These are phyloP conservation scores for Suillus occidentalis DNA, from an alignment of 768 basidiomycete species.

Conservation along the genomic window DNA sequence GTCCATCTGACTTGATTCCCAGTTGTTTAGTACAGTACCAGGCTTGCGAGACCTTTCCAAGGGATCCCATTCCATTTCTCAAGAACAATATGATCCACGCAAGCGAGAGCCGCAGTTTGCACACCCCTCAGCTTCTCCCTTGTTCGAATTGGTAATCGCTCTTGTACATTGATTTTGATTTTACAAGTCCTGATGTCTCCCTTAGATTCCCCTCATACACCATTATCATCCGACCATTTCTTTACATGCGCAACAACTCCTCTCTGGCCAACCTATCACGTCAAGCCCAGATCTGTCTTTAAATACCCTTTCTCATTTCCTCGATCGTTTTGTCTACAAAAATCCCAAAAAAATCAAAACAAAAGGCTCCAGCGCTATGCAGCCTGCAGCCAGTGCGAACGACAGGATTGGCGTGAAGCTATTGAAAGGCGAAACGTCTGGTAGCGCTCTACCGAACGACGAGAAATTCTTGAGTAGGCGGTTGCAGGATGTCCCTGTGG, in stretches of 20 bases:
- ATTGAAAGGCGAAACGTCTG: slow-evolving; percentile 55
- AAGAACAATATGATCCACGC: slow-evolving; percentile 68
- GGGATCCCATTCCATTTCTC: slow-evolving; percentile 28
- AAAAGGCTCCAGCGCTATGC: slow-evolving; percentile 92
- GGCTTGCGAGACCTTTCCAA: slow-evolving; percentile 48
- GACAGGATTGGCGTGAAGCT: slow-evolving; percentile 72
- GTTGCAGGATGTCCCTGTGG: slow-evolving; percentile 75
- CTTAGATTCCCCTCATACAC: slow-evolving; percentile 70
- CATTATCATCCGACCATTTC: slow-evolving; percentile 93
- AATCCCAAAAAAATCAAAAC: slow-evolving; percentile 79
- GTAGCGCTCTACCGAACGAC: slow-evolving; percentile 63
- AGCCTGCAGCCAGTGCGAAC: slow-evolving; percentile 75
- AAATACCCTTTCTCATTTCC: slow-evolving; percentile 92
- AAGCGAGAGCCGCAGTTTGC: slow-evolving; percentile 92
- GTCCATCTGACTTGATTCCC: neutral
- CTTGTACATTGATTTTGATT: neutral
- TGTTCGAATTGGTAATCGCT: slow-evolving; percentile 85
- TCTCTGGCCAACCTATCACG: slow-evolving; percentile 70
- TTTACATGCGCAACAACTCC: slow-evolving; percentile 82
- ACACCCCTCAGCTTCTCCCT: slow-evolving; percentile 70
- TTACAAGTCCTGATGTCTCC: neutral
- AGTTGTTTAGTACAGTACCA: slow-evolving; percentile 54
- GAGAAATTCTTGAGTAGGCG: slow-evolving; percentile 70
- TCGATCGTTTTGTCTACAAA: slow-evolving; percentile 96
- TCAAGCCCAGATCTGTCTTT: slow-evolving; percentile 86